These are phyloP conservation scores for Puccinia coronata DNA, from an alignment of 1,284 basidiomycete genomes.

Conservation along the genomic window DNA sequence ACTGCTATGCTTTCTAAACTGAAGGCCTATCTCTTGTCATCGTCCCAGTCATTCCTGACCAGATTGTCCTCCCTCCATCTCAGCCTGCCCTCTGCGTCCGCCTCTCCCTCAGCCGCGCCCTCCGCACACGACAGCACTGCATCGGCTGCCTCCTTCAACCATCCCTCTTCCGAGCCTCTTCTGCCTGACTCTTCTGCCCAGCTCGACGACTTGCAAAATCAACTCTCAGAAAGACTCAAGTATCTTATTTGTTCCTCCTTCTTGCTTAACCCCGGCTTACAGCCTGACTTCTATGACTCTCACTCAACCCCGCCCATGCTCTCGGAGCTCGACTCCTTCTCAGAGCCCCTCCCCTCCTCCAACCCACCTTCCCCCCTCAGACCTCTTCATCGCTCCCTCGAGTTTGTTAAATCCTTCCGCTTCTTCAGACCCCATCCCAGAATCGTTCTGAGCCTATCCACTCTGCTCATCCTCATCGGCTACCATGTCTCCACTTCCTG, in stretches of 20 bases:
- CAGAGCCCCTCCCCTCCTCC: neutral
- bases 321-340: constrained; percentile 1
- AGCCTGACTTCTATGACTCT: constrained; percentile 24
- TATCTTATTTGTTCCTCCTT: constrained; percentile 48
- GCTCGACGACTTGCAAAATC: neutral
- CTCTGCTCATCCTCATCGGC: constrained; percentile 13
- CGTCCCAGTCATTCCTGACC: neutral
- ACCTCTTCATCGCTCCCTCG: neutral
- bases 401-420: neutral
- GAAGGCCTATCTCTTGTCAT: neutral
- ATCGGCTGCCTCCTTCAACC: too few species aligned
- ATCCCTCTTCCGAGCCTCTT: neutral
- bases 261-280: constrained; percentile 32
- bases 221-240: constrained; percentile 38
- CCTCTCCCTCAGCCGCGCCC: neutral
- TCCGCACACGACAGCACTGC: neutral
- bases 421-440: neutral
- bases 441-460: constrained; percentile 7
- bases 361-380: neutral
- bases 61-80: neutral
- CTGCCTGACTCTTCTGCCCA: neutral
- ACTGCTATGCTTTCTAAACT: neutral
- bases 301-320: neutral
- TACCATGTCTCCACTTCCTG: neutral
- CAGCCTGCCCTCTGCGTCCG: too few species aligned